A percentile compares a stretch with the other conserved stretches of the same genome.
Evolutionary conservation across 2,329 filamentous ascomycete species (phyloP).

Genomic region (Paracamarosporium sp.): DNA sequence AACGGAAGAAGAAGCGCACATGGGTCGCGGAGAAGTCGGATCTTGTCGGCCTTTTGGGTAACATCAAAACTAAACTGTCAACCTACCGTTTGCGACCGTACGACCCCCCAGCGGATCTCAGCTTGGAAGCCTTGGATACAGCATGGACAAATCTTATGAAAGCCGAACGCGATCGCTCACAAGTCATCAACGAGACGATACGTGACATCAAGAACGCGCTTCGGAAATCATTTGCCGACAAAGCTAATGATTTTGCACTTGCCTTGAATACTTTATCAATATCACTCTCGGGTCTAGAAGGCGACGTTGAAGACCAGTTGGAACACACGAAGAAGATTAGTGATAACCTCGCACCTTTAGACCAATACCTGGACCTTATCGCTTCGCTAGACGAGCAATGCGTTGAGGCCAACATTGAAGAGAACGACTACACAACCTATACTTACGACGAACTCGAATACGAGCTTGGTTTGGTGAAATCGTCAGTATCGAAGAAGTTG

Average conservation of each 20-base stretch:
- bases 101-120: conserved; percentile 83
- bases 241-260: conserved; percentile 96
- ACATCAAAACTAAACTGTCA: conserved; percentile 98
- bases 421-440: conserved; percentile 99
- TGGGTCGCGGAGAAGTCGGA: conserved; percentile 99
- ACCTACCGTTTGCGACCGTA: conserved; percentile 93
- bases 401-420: conserved; percentile 95
- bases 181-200: conserved; percentile 97
- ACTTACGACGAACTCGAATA: conserved; percentile 96
- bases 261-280: conserved; percentile 94
- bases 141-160: conserved; percentile 83
- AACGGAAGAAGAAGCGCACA: conserved; percentile 84
- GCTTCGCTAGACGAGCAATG: conserved; percentile 86
- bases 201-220: conserved; percentile 97
- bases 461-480: conserved; percentile 88
- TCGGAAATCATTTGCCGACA: conserved; percentile 92
- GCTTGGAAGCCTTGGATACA: conserved; percentile 79
- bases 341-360: conserved; percentile 85
- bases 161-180: conserved; percentile 85
- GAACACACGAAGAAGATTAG: conserved; percentile 85
- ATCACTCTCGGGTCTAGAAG: conserved; percentile 95
- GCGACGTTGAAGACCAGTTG: conserved; percentile 93
- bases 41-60: conserved; percentile 87
- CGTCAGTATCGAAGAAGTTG: conserved; percentile 93
- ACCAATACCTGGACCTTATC: conserved; percentile 88